Base-by-base conservation (phyloP, 2,329 filamentous ascomycete genomes). In the Colletotrichum coccodes region DNA sequence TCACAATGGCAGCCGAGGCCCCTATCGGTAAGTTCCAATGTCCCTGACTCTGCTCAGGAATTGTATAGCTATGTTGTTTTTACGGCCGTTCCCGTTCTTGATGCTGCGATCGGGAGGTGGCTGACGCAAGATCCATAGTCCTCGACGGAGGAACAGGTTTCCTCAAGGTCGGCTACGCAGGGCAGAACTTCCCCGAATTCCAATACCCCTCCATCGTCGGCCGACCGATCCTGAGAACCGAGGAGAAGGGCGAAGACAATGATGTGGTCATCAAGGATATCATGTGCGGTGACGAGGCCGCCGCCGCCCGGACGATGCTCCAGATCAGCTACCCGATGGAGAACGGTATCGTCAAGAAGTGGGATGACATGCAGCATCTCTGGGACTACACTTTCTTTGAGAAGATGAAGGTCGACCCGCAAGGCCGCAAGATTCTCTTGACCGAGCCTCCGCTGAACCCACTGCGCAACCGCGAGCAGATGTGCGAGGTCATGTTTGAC, bases 251-350 rank as follows among this genome's bases (percentile, higher is more conserved):
- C 75, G 66, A 66, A 28, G 83, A 84, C 79, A 84, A 82, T 78
- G 83, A 88, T 78, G 76, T 89, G 85, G 91, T 89, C 82, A 92
- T 90, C 82, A 98, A 98, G 88, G 96, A 99, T 85, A 98, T 99
- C 80, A 99, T 99, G 96, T 98, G 95, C 84, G 96, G 96, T 80
- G 96, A 99, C 84, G 95, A 99, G 84, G 96, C 96, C 57, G 95
- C 96, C 18, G 94, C 94, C 61, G 95, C 96, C 73, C 91, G 96
- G 77, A 97, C 93, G 71, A 97, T 98, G 94, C 90, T 99, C 70
- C 96, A 99, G 82, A 97, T 99, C 79, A 97, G 92, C 82, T 99
- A 99, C 81, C 96, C 96, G 75, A 99, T 99, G 96, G 96, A 99
- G 83, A 99, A 99, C 81, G 96, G 96, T 76, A 98, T 99, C 77